Evolutionary conservation across 257 asterid species (phyloP).

Genomic region (Solanum tarapatanum): DNA sequence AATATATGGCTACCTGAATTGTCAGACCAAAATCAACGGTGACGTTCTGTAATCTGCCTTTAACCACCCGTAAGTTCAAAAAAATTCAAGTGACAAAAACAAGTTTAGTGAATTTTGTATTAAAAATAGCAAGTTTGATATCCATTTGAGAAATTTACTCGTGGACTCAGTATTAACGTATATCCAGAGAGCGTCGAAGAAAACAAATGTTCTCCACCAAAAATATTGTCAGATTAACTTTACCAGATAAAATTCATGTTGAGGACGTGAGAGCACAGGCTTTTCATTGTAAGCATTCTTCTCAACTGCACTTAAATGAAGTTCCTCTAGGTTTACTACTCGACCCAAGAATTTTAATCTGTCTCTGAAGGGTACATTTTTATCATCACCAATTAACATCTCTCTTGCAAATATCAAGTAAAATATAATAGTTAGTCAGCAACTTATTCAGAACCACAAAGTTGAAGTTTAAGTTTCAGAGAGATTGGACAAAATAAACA

Average conservation of each 20-base stretch:
- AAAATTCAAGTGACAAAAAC: neutral
- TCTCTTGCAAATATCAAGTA: slow-evolving; percentile 11
- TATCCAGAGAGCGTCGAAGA: neutral
- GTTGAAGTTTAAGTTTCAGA: no score
- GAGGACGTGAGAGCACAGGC: slow-evolving; percentile 5
- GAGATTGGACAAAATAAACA: no score
- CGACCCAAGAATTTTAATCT: slow-evolving; percentile 2
- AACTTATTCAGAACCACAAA: neutral
- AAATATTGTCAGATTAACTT: neutral
- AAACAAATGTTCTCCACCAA: neutral
- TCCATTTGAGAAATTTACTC: neutral
- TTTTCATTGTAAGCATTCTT: neutral
- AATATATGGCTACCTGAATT: neutral
- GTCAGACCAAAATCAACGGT: slow-evolving; percentile 4
- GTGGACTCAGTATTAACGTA: neutral
- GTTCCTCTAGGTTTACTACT: neutral
- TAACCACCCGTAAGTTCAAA: neutral
- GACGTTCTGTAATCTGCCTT: neutral
- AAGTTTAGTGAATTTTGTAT: neutral
- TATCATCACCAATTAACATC: slow-evolving; percentile 32
- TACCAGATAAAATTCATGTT: slow-evolving; percentile 6
- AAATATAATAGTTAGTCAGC: neutral
- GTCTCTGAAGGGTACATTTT: slow-evolving; percentile 1
- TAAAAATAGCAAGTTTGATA: neutral
- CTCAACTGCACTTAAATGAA: slow-evolving; percentile 1